Evolutionary conservation across 192 early-diverging fungal species (phyloP), one percentile per base, ranked within the genome.

Genomic region (Linnemannia exigua): DNA sequence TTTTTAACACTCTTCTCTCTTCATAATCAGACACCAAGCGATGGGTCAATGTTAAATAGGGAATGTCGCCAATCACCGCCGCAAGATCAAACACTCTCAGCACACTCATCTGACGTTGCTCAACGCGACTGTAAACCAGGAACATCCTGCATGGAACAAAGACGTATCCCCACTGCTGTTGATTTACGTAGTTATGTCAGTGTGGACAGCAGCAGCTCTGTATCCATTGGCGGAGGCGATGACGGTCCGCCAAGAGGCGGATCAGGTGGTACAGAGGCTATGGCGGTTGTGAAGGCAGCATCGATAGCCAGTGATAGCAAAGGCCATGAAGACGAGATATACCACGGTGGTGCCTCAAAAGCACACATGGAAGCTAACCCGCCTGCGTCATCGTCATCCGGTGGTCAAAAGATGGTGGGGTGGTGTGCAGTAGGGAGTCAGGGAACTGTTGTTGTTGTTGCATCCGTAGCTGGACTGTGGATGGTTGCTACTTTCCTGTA

Each of bases 201-300:
- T 58, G 54, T 58, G 12, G n/a, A 22, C 54, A 28, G 54, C 54
- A 25, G 22, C 38, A 31, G 19, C 17, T 66, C 52, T 4, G 44
- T 72, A 7, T 38, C 22, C 1, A 48, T 28, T 20, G 25, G 28
- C 46, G 71, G 44, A 38, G 33, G 31, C 19, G 73, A 48, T 61
- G 48, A 70, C 11, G 36, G 47, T 28, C 22, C 16, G 19, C 79
- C 73, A 12, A 25, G 35, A 17, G 69, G 80, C 0, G 74, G 80
- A 66, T 47, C 80, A 17, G 75, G 80, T 11, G 80, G 69, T 1
- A 76, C 80, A 17, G 80, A 82, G 17, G 63, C 67, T 14, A 70
- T 81, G 80, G 2, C 68, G 3, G 80, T 82, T 20, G 74, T 74
- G 19, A 82, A 82, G 58, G 74, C 74, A 7, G 28, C 46, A n/a